These are phyloP conservation scores for Chaetomium globosum DNA, from an alignment of 2,329 filamentous ascomycete genomes.

Conservation along the genomic window DNA sequence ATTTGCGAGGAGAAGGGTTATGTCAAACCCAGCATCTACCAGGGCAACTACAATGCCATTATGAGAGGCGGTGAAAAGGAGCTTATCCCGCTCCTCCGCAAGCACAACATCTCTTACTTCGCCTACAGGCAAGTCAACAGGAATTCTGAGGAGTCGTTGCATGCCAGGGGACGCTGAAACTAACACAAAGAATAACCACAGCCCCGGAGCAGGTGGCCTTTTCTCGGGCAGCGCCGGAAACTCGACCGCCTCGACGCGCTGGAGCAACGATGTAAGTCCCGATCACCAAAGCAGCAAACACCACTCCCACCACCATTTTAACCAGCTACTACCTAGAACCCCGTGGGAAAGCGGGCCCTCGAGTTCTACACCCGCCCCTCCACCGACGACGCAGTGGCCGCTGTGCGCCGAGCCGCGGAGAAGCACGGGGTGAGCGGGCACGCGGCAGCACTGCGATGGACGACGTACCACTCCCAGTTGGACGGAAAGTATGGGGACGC, in stretches of 20 bases:
- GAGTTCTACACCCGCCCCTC: not conserved
- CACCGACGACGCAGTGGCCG: not conserved
- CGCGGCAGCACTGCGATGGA: not conserved
- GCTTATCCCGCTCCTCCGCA: not conserved
- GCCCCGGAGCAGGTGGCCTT: not conserved
- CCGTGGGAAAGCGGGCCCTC: not conserved
- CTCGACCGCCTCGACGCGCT: not conserved
- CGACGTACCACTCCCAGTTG: not conserved
- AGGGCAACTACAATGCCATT: conserved; percentile 1
- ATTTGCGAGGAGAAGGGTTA: not conserved
- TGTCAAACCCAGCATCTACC: not conserved
- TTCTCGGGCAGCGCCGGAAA: not conserved
- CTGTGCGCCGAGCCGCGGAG: not conserved
- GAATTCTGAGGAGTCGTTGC: not conserved
- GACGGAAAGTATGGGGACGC: not conserved
- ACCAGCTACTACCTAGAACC: not conserved
- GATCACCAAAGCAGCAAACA: not conserved
- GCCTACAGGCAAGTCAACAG: not conserved
- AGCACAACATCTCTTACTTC: not conserved
- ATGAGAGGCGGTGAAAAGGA: not conserved
- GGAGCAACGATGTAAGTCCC: not conserved
- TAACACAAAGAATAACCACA: not conserved
- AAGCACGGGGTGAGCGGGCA: not conserved
- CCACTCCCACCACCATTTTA: not conserved
- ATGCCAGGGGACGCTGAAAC: not conserved